Percentiles rank a stretch among this genome's conserved stretches.
phyloP scores from a whole-genome alignment of 2,329 filamentous ascomycete species.

The Beauveria sp. region DNA sequence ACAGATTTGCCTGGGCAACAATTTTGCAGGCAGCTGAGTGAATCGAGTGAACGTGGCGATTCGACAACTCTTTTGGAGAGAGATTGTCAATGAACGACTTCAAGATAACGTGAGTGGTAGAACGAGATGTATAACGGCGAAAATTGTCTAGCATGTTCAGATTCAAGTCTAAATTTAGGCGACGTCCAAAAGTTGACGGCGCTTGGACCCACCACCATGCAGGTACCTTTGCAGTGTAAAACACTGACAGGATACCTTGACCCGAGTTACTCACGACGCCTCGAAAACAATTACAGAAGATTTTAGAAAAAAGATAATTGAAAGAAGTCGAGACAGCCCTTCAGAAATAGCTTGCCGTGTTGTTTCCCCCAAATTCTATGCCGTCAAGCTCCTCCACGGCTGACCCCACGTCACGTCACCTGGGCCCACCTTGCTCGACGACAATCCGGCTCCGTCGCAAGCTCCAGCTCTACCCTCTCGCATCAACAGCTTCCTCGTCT shows the following conservation, averaged over 20 bases:
- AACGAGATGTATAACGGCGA: too few species aligned
- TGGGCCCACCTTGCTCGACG: not conserved
- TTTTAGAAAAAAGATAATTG: too few species aligned
- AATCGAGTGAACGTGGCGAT: not conserved
- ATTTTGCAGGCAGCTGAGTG: not conserved
- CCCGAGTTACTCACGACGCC: too few species aligned
- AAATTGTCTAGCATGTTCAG: not conserved
- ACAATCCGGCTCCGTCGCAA: not conserved
- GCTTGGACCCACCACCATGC: too few species aligned
- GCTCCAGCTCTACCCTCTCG: not conserved
- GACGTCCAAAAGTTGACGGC: too few species aligned
- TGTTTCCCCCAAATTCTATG: too few species aligned
- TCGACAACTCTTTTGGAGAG: not conserved
- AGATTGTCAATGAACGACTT: not conserved
- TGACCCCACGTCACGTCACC: constrained; percentile 4
- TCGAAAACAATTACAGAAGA: too few species aligned
- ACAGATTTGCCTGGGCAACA: not conserved
- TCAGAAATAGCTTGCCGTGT: too few species aligned
- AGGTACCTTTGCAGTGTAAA: too few species aligned
- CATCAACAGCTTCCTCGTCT: constrained; percentile 2
- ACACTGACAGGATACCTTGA: too few species aligned
- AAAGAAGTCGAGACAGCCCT: too few species aligned
- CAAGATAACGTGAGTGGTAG: not conserved
- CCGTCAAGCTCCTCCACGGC: not conserved
- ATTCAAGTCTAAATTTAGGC: not conserved